These are phyloP conservation scores for Conticribra weissflogii DNA, from an alignment of 108 stramenopile species.

Conservation along the genomic window DNA sequence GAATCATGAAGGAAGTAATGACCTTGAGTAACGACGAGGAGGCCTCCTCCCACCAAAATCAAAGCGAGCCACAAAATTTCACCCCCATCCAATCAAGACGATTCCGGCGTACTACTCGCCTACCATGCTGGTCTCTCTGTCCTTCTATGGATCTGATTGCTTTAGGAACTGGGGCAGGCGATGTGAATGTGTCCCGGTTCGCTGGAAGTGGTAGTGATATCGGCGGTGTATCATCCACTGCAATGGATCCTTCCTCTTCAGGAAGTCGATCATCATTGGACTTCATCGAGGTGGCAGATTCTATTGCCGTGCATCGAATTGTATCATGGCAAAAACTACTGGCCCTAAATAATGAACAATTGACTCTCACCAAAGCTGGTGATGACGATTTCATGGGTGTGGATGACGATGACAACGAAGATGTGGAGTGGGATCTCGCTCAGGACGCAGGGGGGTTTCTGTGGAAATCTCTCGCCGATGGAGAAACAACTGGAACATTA, in stretches of 20 bases:
- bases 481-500: background rate
- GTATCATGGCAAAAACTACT: slow-evolving; percentile 74
- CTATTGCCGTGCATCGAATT: slow-evolving; percentile 63
- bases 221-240: too few species aligned
- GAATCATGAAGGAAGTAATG: too few species aligned
- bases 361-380: slow-evolving; percentile 19
- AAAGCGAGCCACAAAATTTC: slow-evolving; percentile 44
- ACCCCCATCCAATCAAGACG: slow-evolving; percentile 62
- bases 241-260: too few species aligned
- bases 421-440: slow-evolving; percentile 35
- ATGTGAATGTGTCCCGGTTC: background rate
- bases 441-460: slow-evolving; percentile 26
- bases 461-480: slow-evolving; percentile 6
- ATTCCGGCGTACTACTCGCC: slow-evolving; percentile 28
- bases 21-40: slow-evolving; percentile 9
- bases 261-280: too few species aligned
- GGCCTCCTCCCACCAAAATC: too few species aligned
- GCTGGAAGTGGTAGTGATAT: slow-evolving; percentile 5
- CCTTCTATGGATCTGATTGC: slow-evolving; percentile 86
- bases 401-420: background rate
- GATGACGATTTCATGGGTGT: slow-evolving; percentile 19
- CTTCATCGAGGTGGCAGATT: slow-evolving; percentile 14
- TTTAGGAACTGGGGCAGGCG: slow-evolving; percentile 24
- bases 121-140: slow-evolving; percentile 58
- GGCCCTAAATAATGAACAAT: slow-evolving; percentile 27